These are phyloP conservation scores for Stephanodiscus triporus DNA, from an alignment of 108 stramenopile species.

Conservation along the genomic window DNA sequence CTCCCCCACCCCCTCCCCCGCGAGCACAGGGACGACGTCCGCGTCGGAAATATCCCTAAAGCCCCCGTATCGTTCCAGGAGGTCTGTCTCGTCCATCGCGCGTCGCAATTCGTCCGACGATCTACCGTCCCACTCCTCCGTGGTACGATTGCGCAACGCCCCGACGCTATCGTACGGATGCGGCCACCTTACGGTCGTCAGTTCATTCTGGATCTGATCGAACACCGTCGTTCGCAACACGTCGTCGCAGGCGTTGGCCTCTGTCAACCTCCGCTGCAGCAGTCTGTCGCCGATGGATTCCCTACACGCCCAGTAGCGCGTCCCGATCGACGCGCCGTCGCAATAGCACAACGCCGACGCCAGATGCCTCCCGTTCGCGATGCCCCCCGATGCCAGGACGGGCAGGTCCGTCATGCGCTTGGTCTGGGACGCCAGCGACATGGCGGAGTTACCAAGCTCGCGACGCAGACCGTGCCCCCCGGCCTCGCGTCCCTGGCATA, in stretches of 20 bases:
- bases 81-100: slow-evolving; percentile 14
- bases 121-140: slow-evolving; percentile 65
- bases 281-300: slow-evolving; percentile 54
- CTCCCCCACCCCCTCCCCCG: slow-evolving; percentile 76
- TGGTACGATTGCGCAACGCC: slow-evolving; percentile 60
- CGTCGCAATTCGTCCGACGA: slow-evolving; percentile 20
- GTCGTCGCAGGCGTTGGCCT: slow-evolving; percentile 61
- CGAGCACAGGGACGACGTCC: slow-evolving; percentile 33
- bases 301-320: slow-evolving; percentile 70
- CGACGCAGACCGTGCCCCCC: slow-evolving; percentile 82
- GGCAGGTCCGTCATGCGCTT: slow-evolving; percentile 43
- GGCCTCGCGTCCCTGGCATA: slow-evolving; percentile 80
- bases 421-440: slow-evolving; percentile 58
- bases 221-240: slow-evolving; percentile 69
- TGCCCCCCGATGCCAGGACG: slow-evolving; percentile 77
- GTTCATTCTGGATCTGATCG: slow-evolving; percentile 67
- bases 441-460: slow-evolving; percentile 66
- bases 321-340: slow-evolving; percentile 77
- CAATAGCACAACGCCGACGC: slow-evolving; percentile 70
- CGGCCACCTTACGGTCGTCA: slow-evolving; percentile 58
- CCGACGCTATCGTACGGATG: slow-evolving; percentile 72
- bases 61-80: slow-evolving; percentile 40
- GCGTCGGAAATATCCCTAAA: slow-evolving; percentile 31
- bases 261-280: slow-evolving; percentile 54
- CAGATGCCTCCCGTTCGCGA: slow-evolving; percentile 69